Evolutionary conservation across 768 basidiomycete genomes (phyloP).

Genomic region (Lactarius sanguifluus): DNA sequence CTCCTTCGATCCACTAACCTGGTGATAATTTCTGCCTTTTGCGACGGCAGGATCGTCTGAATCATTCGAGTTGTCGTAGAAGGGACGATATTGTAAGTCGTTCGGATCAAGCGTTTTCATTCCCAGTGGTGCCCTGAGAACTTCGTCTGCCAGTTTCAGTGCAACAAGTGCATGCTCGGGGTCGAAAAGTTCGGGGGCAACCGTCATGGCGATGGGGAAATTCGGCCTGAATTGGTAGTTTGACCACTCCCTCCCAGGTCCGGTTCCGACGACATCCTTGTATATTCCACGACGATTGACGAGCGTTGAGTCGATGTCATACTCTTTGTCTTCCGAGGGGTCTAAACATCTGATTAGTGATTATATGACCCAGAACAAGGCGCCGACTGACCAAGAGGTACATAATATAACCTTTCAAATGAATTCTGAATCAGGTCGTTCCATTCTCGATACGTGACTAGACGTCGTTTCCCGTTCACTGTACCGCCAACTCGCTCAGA

Average conservation of each 20-base stretch:
- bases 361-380: background rate
- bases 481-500: constrained; percentile 18
- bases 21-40: constrained; percentile 94
- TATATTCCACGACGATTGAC: constrained; percentile 94
- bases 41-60: constrained; percentile 78
- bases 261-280: constrained; percentile 96
- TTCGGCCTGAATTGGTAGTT: constrained; percentile 96
- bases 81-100: constrained; percentile 86
- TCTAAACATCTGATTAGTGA: constrained; percentile 44
- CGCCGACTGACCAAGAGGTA: constrained; percentile 64
- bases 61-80: constrained; percentile 94
- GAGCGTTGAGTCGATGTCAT: constrained; percentile 65
- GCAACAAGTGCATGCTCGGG: constrained; percentile 76
- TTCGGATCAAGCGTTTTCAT: constrained; percentile 93
- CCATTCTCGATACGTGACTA: constrained; percentile 93
- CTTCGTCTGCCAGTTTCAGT: constrained; percentile 73
- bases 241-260: constrained; percentile 85
- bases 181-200: constrained; percentile 94
- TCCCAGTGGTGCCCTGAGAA: constrained; percentile 84
- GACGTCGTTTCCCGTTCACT: constrained; percentile 68
- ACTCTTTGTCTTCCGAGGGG: constrained; percentile 64
- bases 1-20: constrained; percentile 47
- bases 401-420: constrained; percentile 90
- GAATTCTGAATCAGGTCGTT: constrained; percentile 75
- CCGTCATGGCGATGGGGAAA: constrained; percentile 94